Evolutionary conservation across 352 stramenopile species (phyloP), one percentile per base, ranked within the genome.

Genomic region (Globisporangium cystogenes): DNA sequence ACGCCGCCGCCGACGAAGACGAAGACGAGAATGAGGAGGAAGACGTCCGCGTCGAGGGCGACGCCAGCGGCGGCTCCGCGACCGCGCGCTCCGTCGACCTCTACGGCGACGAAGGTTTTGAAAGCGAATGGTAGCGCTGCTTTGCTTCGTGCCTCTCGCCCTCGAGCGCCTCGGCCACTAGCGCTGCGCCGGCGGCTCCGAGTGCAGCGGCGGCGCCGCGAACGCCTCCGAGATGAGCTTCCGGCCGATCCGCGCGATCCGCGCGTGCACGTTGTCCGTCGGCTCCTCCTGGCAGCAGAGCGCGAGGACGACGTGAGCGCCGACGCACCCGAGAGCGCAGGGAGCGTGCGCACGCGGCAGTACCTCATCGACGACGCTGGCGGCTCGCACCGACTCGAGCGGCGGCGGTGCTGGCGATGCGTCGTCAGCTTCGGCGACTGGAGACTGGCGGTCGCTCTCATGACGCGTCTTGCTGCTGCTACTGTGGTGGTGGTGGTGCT

Each of bases 161-260:
- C 26, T 29, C 26, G 26, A n/a, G n/a, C n/a, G 26, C 51, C 39
- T 12, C 18, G 14, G 26, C 20, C 14, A 18, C 33, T 39, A 39
- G 33, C 33, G 12, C 33, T 39, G 33, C 33, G 33, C 36, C n/a
- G 7, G 21, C 6, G 36, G 11, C 2, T 52, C 49, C 0, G 21
- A 53, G 23, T 51, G 56, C 18, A 52, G 40, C 40, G 31, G n/a
- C 10, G 55, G 54, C 24, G 58, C 27, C 42, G 55, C 51, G 52
- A 91, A 87, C 26, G 80, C 78, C 53, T 89, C 77, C 11, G 71
- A 59, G 10, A 90, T 67, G 55, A 92, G 71, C 40, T 81, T 81
- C 51, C 86, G 74, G 10, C 82, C 82, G 48, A 92, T 87, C 51
- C 76, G 68, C 1, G 82, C 82, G 35, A 90, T 88, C 20, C 73